These are phyloP conservation scores for Funneliformis geosporum DNA, from an alignment of 192 early-diverging fungal species.

Conservation along the genomic window DNA sequence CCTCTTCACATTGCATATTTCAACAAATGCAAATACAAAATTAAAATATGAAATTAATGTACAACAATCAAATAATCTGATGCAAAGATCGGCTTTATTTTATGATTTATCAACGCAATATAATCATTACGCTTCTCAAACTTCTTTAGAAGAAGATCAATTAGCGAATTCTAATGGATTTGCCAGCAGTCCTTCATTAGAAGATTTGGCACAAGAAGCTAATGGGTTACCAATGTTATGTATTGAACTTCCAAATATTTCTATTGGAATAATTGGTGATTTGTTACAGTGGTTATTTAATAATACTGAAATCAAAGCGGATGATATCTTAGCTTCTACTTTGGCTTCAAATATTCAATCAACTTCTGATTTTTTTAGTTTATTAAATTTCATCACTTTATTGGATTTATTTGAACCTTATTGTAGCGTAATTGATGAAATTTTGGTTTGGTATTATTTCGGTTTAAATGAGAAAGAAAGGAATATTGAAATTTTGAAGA, in stretches of 20 bases:
- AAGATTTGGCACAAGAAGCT: constrained; percentile 14
- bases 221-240: constrained; percentile 25
- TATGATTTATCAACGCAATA: constrained; percentile 23
- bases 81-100: constrained; percentile 25
- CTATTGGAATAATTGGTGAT: constrained; percentile 6
- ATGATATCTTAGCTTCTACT: constrained; percentile 21
- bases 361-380: constrained; percentile 20
- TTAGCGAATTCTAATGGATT: background rate
- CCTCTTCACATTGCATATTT: constrained; percentile 12
- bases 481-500: background rate
- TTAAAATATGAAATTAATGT: constrained; percentile 23
- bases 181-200: background rate
- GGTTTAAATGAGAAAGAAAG: constrained; percentile 17
- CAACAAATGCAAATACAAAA: background rate
- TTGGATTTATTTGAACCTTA: constrained; percentile 26
- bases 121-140: background rate
- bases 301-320: background rate
- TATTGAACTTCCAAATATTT: constrained; percentile 15
- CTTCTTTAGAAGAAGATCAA: background rate
- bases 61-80: constrained; percentile 24
- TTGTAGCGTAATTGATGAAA: constrained; percentile 17
- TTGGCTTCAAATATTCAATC: constrained; percentile 23
- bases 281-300: constrained; percentile 21
- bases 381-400: constrained; percentile 17
- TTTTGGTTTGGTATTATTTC: constrained; percentile 30